Evolutionary conservation across 164 flowering plant species (phyloP), one percentile per base, ranked within the genome.

Genomic region (Brasenia schreberi): DNA sequence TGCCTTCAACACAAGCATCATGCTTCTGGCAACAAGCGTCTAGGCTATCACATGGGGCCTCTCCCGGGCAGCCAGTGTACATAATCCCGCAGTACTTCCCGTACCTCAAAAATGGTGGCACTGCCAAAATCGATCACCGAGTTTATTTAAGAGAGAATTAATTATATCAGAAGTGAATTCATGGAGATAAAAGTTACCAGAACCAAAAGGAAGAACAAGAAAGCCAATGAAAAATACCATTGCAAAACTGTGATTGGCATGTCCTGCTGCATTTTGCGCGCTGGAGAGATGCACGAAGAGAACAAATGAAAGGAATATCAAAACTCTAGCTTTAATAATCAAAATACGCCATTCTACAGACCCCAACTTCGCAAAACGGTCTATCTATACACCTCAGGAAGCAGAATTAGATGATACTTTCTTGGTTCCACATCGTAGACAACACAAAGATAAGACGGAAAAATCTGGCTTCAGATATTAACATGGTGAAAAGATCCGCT

Each of bases 81-180:
- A 88, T 68, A 0, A 94, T 81, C 39, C 98, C 98, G 72, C 98
- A 94, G 61, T 94, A 94, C 81, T 94, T 94, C n/a, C 98, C 99
- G 75, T 94, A 94, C 75, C 95, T 86, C 74, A 94, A 71, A 63
- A 92, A 75, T 78, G 98, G 98, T 58, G 98, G 88, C 72, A 88
- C 98, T 92, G 68, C 23, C 10, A 49, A 49, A 49, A 49, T 14
- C 56, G 16, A 33, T 33, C 39, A 33, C 39, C 39, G 4, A 14
- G 16, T 49, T 49, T 14, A 49, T 9, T 7, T 49, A 49, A 49
- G 16, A 49, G 14, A 49, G 53, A 49, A 49, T 5, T 6, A 14
- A 49, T 49, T 49, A 9, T 14, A 49, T 9, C 56, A 49, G 56
- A 49, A 49, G 16, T 49, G 56, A 49, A 49, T 49, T 49, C 10